These are phyloP conservation scores for Kodamaea alishanica DNA, from an alignment of 1,139 yeast genomes.

Conservation along the genomic window DNA sequence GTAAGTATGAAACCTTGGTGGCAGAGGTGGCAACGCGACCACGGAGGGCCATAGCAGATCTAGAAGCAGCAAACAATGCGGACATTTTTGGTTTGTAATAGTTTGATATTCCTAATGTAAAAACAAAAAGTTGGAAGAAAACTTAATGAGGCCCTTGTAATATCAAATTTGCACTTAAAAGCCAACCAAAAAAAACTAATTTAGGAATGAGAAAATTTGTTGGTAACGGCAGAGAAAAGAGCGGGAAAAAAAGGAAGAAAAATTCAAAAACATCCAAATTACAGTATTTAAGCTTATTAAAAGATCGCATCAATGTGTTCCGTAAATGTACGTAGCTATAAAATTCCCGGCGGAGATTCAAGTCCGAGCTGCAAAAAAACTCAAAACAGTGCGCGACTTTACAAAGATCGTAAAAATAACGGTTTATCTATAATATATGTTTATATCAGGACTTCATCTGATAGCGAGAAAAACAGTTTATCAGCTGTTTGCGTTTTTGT, in stretches of 20 bases:
- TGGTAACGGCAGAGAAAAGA: constrained; percentile 10
- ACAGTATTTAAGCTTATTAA: constrained; percentile 27
- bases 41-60: constrained; percentile 28
- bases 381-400: not conserved
- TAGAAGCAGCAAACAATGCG: constrained; percentile 29
- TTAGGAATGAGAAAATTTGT: constrained; percentile 18
- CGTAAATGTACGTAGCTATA: constrained; percentile 11
- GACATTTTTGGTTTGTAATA: constrained; percentile 21
- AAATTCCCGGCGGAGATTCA: constrained; percentile 15
- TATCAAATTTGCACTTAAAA: too few relatives aligned
- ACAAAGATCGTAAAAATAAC: too few relatives aligned
- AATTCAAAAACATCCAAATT: constrained; percentile 24
- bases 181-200: too few relatives aligned
- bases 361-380: constrained; percentile 14
- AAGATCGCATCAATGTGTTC: constrained; percentile 25
- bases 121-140: not conserved
- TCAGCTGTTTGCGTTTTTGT: not conserved
- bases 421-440: not conserved
- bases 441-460: constrained; percentile 1
- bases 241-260: constrained; percentile 21
- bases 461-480: constrained; percentile 1
- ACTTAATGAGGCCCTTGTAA: too few relatives aligned
- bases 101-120: not conserved
- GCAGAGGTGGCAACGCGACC: constrained; percentile 16
- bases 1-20: constrained; percentile 19